Evolutionary conservation across 225 moss, liverwort and hornwort genomes (phyloP).

Genomic region (Antitrichia curtipendula): DNA sequence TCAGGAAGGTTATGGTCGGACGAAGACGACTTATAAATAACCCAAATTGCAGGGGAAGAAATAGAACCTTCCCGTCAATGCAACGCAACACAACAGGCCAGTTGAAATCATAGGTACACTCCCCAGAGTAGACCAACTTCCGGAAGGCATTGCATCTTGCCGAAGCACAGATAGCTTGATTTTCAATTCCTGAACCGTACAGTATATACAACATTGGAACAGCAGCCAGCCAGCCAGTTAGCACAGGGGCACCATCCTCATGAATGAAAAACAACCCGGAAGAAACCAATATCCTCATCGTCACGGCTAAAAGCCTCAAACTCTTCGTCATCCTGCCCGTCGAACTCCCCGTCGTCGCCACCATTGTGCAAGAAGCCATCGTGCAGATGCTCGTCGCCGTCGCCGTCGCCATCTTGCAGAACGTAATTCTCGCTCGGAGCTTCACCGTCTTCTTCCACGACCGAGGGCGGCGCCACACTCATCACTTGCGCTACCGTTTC

Average conservation of each 20-base stretch:
- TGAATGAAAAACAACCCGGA: constrained; percentile 34
- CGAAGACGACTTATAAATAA: not conserved
- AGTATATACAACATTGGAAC: constrained; percentile 3
- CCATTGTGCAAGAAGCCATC: constrained; percentile 1
- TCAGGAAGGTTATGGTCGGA: not conserved
- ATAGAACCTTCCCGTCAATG: not conserved
- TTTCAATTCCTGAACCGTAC: not conserved
- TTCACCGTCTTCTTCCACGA: not conserved
- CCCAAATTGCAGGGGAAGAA: not conserved
- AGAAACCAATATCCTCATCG: constrained; percentile 25
- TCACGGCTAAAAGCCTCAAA: constrained; percentile 34
- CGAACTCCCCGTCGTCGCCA: constrained; percentile 16
- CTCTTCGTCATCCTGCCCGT: constrained; percentile 25
- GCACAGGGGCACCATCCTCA: not conserved
- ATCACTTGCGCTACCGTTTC: not conserved
- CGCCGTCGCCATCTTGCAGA: constrained; percentile 10
- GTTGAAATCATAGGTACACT: not conserved
- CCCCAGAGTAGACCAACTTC: not conserved
- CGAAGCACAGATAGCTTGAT: not conserved
- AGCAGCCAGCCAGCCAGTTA: not conserved
- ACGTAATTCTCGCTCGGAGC: not conserved
- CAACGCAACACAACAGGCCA: not conserved
- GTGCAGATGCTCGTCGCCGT: not conserved
- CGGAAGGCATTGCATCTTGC: not conserved
- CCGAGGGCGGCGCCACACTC: not conserved